A percentile compares a stretch with the other conserved stretches of the same genome.
Conservation (phyloP, 2,329 filamentous ascomycete genomes). For the Monosporascus sp. region DNA sequence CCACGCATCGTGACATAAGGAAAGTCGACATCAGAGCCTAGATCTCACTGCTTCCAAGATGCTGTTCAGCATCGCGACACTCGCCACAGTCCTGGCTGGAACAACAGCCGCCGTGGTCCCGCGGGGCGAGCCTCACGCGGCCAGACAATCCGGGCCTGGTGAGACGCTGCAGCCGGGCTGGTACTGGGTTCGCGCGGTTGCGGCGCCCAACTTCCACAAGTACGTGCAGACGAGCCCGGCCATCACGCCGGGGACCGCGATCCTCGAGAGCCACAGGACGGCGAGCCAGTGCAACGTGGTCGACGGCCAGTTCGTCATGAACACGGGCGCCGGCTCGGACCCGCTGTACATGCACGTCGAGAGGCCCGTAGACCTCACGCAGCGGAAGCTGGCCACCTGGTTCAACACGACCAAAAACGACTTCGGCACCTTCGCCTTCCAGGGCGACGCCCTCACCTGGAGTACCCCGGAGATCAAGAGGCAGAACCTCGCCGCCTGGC, state of each 20-base stretch:
- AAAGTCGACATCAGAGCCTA: too few species aligned
- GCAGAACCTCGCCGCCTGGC: constrained; percentile 53
- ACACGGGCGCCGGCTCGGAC: constrained; percentile 31
- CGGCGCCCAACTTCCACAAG: constrained; percentile 50
- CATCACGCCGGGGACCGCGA: constrained; percentile 39
- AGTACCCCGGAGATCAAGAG: constrained; percentile 38
- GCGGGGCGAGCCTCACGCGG: background rate
- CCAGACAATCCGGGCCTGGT: constrained; percentile 7
- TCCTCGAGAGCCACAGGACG: constrained; percentile 44
- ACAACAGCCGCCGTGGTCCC: background rate
- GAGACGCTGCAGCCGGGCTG: constrained; percentile 43
- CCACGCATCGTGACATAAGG: too few species aligned
- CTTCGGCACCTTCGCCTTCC: constrained; percentile 51
- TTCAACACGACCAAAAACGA: constrained; percentile 46
- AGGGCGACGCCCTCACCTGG: constrained; percentile 55
- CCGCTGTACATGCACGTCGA: constrained; percentile 44
- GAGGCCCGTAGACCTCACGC: constrained; percentile 37
- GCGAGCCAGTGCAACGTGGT: constrained; percentile 55
- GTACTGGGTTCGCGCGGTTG: constrained; percentile 54
- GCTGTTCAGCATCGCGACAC: constrained; percentile 1
- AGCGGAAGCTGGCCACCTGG: constrained; percentile 42
- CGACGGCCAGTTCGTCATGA: constrained; percentile 49
- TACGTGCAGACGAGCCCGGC: constrained; percentile 45
- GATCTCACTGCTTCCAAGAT: background rate
- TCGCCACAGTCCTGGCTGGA: background rate